Evolutionary conservation across 345 rosid species (phyloP).

Genomic region (Physaria fendleri): DNA sequence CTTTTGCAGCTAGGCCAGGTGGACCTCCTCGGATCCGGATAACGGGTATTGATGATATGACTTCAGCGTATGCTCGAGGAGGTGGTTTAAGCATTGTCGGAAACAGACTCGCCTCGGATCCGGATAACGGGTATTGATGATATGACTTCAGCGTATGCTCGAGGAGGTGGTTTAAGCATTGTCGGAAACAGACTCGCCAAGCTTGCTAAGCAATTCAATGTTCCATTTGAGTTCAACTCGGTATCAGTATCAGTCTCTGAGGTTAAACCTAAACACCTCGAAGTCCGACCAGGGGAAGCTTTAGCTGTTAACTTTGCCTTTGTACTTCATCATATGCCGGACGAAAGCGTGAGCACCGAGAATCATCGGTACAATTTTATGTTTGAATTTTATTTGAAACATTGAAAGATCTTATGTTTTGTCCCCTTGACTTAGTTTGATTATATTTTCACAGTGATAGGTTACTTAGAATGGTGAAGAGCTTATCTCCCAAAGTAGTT

Average conservation of each 20-base stretch:
- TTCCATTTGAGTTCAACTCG: conserved; percentile 82
- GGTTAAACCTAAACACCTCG: conserved; percentile 42
- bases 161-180: conserved; percentile 72
- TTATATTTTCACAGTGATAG: conserved; percentile 44
- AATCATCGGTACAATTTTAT: conserved; percentile 43
- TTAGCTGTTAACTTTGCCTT: conserved; percentile 87
- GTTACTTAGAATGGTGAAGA: conserved; percentile 66
- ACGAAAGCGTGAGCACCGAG: conserved; percentile 87
- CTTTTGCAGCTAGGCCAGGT: conserved; percentile 95
- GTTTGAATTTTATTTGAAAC: not conserved
- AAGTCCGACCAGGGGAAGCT: conserved; percentile 56
- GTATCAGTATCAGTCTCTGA: conserved; percentile 60
- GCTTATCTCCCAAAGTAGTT: conserved; percentile 80
- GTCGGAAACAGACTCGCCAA: conserved; percentile 67
- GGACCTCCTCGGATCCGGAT: conserved; percentile 88
- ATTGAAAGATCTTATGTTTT: not conserved
- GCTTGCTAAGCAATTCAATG: conserved; percentile 61
- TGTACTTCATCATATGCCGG: conserved; percentile 85
- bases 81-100: conserved; percentile 76
- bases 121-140: conserved; percentile 82
- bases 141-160: conserved; percentile 77
- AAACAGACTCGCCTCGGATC: conserved; percentile 74
- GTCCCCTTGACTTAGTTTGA: not conserved
- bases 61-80: conserved; percentile 89
- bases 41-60: conserved; percentile 71